Evolutionary conservation across 192 early-diverging fungal species (phyloP).

Genomic region (Backusella mclennaniae): DNA sequence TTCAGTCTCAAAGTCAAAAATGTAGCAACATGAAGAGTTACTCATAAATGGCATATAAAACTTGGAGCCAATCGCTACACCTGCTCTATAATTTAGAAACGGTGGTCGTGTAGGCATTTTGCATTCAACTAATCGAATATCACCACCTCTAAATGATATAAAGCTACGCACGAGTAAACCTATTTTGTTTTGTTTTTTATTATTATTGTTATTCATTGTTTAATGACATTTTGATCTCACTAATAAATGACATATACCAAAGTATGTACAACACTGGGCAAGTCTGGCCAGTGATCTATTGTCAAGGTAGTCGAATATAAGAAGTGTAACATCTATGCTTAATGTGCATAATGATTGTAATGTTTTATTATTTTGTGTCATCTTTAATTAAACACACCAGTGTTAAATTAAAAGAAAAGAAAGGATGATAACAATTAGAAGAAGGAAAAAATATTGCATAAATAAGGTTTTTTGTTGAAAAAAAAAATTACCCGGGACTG

Average conservation of each 20-base stretch:
- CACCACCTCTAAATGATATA: conserved; percentile 8
- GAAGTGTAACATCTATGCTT: conserved; percentile 11
- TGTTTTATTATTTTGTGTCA: background rate
- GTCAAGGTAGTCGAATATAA: conserved; percentile 11
- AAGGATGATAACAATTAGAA: background rate
- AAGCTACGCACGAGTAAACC: conserved; percentile 4
- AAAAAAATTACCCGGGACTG: too few species aligned
- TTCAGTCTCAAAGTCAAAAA: conserved; percentile 21
- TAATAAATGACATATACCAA: conserved; percentile 10
- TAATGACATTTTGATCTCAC: background rate
- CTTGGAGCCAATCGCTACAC: conserved; percentile 13
- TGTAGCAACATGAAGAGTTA: conserved; percentile 19
- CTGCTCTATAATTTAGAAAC: conserved; percentile 18
- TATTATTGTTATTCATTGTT: background rate
- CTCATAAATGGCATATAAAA: conserved; percentile 34
- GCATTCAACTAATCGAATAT: background rate
- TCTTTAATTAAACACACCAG: background rate
- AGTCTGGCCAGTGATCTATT: conserved; percentile 11
- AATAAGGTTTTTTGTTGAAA: background rate
- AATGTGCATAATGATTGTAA: background rate
- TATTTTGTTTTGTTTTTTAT: background rate
- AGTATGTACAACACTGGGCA: conserved; percentile 5
- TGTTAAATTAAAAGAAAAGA: background rate
- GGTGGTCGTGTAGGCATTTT: background rate
- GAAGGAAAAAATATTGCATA: background rate